Percentiles rank a stretch among this genome's conserved stretches.
phyloP scores from a whole-genome alignment of 306 rosid species.

The Coriaria nepalensis region DNA sequence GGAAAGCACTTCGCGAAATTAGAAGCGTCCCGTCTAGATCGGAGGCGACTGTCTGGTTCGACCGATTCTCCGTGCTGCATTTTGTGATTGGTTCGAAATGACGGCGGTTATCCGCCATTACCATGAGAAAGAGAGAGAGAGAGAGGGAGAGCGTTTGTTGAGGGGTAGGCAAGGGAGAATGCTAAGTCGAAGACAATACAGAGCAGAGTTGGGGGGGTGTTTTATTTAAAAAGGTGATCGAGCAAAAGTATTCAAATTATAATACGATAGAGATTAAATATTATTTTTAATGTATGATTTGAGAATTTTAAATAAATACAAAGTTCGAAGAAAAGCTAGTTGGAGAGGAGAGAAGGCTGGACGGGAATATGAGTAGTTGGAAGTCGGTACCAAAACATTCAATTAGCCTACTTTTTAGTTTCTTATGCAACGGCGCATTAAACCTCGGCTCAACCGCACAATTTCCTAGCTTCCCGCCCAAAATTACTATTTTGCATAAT shows the following conservation, averaged over 20 bases:
- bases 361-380: conserved; percentile 37
- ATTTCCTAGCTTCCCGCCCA: no score
- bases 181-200: neutral
- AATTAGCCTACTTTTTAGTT: conserved; percentile 64
- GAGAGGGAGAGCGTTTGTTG: neutral
- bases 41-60: conserved; percentile 64
- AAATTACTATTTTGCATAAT: no score
- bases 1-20: conserved; percentile 56
- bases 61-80: conserved; percentile 43
- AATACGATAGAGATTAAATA: no score
- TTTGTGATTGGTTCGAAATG: conserved; percentile 52
- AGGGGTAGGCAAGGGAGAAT: neutral
- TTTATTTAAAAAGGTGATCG: no score
- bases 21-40: conserved; percentile 82
- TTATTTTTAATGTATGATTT: no score
- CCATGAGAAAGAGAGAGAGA: neutral
- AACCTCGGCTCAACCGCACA: neutral
- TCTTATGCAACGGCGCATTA: conserved; percentile 33
- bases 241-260: no score
- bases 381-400: conserved; percentile 37
- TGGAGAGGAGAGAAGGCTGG: conserved; percentile 27
- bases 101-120: conserved; percentile 44
- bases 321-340: neutral
- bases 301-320: no score
- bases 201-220: conserved; percentile 4